Evolutionary conservation across 2,329 filamentous ascomycete species (phyloP), one percentile per base, ranked within the genome.

Genomic region (Fusarium mexicanum): DNA sequence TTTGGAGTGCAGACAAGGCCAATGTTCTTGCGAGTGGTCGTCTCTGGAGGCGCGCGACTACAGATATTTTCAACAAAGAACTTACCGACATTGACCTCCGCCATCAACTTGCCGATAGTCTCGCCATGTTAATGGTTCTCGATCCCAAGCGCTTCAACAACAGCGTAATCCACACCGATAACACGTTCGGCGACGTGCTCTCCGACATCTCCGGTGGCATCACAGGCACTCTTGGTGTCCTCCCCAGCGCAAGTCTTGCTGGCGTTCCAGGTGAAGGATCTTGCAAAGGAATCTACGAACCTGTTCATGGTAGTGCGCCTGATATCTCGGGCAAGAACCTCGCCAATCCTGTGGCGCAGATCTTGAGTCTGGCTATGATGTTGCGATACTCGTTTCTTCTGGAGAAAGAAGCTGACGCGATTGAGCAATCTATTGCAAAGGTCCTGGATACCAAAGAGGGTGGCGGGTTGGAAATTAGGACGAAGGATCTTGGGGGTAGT

Each of bases 241-340:
- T 87, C 1, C 86, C 86, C 1, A 86, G 84, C 58, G 86, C 86
- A 7, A 85, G 83, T 53, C 79, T 86, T 4, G 81, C 83, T 1
- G 86, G 84, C 5, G 80, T 86, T 6, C 83, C 84, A 0, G 80
- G 81, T 5, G 69, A 81, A 24, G 80, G 78, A n/a, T 77, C 74
- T n/a, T 83, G 81, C 76, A 93, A 93, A 75, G 92, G 92, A 70
- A 93, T 94, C 76, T 94, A 94, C 79, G 92, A 94, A 84, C 92
- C 92, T 8, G 93, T 94, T 62, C 92, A 94, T 79, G 92, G 91
- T 85, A 89, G 79, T 60, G 93, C 92, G 5, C 92, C 93, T 17
- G 92, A 94, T 75, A 94, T 94, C 73, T 89, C 91, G 13, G 92
- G 92, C 64, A 88, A 92, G 80, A 91, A 91, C 44, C 87, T 93